Percentiles rank a stretch among this genome's conserved stretches.
Conservation (phyloP, 441 rosid species). For the Bruguiera hainesii region DNA sequence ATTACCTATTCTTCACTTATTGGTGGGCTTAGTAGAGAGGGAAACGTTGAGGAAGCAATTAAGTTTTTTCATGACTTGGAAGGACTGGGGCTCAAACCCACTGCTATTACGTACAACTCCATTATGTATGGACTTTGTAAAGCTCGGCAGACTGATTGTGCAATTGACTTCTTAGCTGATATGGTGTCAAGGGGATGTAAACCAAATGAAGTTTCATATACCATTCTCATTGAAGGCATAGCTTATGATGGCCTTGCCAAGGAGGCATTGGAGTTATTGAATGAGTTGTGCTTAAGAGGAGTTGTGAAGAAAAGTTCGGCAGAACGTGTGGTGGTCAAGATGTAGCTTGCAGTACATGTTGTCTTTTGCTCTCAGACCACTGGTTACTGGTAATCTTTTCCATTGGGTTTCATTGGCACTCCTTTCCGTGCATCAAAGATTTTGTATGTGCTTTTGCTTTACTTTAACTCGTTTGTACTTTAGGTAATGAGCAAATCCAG, state of each 20-base stretch:
- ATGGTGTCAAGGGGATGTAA: constrained; percentile 79
- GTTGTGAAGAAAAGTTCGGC: constrained; percentile 74
- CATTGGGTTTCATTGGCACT: constrained; percentile 14
- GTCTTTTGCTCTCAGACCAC: constrained; percentile 1
- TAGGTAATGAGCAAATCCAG: constrained; percentile 8
- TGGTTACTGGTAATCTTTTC: constrained; percentile 13
- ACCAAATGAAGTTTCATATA: constrained; percentile 76
- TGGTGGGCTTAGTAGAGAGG: constrained; percentile 78
- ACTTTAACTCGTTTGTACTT: background rate
- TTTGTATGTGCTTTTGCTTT: constrained; percentile 3
- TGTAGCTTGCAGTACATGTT: constrained; percentile 30
- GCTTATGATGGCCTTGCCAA: constrained; percentile 75
- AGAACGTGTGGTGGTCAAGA: constrained; percentile 67
- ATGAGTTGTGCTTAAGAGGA: constrained; percentile 63
- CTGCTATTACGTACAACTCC: constrained; percentile 65
- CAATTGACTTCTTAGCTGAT: constrained; percentile 81
- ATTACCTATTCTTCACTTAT: constrained; percentile 74
- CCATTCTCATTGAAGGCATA: constrained; percentile 78
- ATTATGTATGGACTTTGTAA: constrained; percentile 77
- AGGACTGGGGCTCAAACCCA: constrained; percentile 60
- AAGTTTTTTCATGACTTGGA: constrained; percentile 70
- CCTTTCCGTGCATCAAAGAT: background rate
- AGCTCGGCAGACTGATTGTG: constrained; percentile 61
- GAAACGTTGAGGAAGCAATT: constrained; percentile 75
- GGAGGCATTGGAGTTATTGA: constrained; percentile 68